These are phyloP conservation scores for Rhizopogon rudus DNA, from an alignment of 768 basidiomycete species.

Conservation along the genomic window DNA sequence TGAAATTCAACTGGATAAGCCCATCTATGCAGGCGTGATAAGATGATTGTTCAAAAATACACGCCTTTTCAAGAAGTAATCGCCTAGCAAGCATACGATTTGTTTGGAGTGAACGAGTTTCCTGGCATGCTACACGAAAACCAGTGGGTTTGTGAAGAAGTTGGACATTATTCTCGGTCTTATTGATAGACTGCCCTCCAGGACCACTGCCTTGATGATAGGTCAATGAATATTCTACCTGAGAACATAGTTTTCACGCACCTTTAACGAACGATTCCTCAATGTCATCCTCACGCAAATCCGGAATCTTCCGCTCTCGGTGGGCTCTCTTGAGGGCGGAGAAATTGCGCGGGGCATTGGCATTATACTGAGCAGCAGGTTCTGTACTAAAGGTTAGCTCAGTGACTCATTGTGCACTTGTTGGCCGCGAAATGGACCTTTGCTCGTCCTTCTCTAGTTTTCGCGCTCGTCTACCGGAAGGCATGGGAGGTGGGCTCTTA, in stretches of 20 bases:
- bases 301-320: conserved; percentile 56
- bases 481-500: conserved; percentile 47
- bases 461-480: conserved; percentile 45
- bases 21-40: conserved; percentile 12
- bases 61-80: conserved; percentile 70
- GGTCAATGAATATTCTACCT: conserved; percentile 5
- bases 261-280: conserved; percentile 87
- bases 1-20: conserved; percentile 3
- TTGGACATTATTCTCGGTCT: conserved; percentile 89
- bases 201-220: conserved; percentile 70
- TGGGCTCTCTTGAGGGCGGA: conserved; percentile 70
- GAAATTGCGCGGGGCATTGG: conserved; percentile 40
- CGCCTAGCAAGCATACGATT: conserved; percentile 78
- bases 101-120: conserved; percentile 76
- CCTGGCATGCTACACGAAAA: conserved; percentile 81
- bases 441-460: conserved; percentile 34
- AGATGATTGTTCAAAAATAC: conserved; percentile 22
- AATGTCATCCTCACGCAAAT: conserved; percentile 74
- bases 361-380: conserved; percentile 27
- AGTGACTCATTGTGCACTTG: neutral
- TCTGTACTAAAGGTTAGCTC: conserved; percentile 17
- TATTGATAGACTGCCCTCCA: conserved; percentile 97
- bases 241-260: conserved; percentile 25
- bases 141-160: conserved; percentile 87
- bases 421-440: conserved; percentile 17